Base-by-base conservation (phyloP, 129 eudicot species). In the Pittosporum tobira region DNA sequence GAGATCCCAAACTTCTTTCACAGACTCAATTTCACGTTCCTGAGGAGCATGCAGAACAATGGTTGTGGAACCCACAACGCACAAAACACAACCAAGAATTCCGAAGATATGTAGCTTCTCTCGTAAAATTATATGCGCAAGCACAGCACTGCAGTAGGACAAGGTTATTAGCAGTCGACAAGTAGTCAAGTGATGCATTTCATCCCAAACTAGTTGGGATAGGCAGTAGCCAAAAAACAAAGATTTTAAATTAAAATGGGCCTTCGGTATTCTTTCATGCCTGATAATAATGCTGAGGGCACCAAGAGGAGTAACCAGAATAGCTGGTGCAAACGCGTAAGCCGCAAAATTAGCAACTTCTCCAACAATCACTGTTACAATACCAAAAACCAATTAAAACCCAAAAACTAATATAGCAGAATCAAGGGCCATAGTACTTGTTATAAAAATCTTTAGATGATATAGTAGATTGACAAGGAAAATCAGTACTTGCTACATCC, bases 281-380 rank as follows among this genome's bases (percentile, higher is more conserved):
- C 97, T 89, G 75, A 89, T 89, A 69, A 89, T 89, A 63, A 89
- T 89, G 73, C 97, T 89, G 69, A 89, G 95, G 7, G 97, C 97
- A 54, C 97, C 97, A 64, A 89, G 95, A 65, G 97, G 97, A 62
- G 97, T 89, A 70, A 89, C 97, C 57, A 89, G 68, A 71, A 89
- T 79, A 68, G 97, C 97, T 64, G 97, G 97, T 58, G 97, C 95
- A 77, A 89, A 89, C 29, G 97, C 97, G 69, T 89, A 88, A 44
- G 97, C 97, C 36, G 94, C 97, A 77, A 88, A 88, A 77, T 88
- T 88, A 38, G 97, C 97, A 62, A 82, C 71, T 70, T 89, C 97
- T 77, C 97, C 97, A 65, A 89, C 93, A 73, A 89, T 73, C 97
- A 89, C 97, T 89, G 94, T 74, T 42, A 64, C 64, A 61, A 75